These are phyloP conservation scores for Lepidium campestre DNA, from an alignment of 441 rosid species.

Conservation along the genomic window DNA sequence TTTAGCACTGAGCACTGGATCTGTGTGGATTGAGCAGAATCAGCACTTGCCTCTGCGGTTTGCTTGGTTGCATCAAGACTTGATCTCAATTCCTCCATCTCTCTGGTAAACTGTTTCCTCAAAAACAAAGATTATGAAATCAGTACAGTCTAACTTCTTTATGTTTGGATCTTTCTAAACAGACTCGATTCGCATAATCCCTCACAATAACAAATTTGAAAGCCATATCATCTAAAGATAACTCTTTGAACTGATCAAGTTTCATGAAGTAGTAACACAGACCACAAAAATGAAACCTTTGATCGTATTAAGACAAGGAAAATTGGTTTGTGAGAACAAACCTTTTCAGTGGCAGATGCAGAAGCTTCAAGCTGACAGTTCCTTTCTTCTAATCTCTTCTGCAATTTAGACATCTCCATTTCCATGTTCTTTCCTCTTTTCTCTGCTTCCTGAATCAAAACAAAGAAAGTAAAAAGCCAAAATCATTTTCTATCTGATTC, in stretches of 20 bases:
- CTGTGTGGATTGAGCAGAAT: constrained; percentile 62
- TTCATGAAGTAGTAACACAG: background rate
- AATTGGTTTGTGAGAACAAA: background rate
- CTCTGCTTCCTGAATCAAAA: constrained; percentile 64
- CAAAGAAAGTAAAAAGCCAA: background rate
- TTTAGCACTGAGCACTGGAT: constrained; percentile 53
- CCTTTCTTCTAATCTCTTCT: constrained; percentile 58
- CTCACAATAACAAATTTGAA: background rate
- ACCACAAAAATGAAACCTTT: background rate
- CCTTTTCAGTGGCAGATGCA: constrained; percentile 63
- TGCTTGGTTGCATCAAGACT: constrained; percentile 55
- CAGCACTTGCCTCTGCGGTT: constrained; percentile 66
- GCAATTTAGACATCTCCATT: constrained; percentile 49
- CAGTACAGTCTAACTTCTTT: background rate
- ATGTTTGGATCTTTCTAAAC: no score
- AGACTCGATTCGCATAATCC: background rate
- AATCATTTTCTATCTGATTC: background rate
- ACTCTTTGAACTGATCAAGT: no score
- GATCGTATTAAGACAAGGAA: background rate
- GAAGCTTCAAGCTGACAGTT: constrained; percentile 63
- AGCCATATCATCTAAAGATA: background rate
- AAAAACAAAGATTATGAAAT: background rate
- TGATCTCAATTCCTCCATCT: constrained; percentile 56
- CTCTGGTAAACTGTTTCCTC: constrained; percentile 47
- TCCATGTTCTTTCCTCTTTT: constrained; percentile 62